Conservation (phyloP, 129 eudicot species). For the Gnaphalium uliginosum region DNA sequence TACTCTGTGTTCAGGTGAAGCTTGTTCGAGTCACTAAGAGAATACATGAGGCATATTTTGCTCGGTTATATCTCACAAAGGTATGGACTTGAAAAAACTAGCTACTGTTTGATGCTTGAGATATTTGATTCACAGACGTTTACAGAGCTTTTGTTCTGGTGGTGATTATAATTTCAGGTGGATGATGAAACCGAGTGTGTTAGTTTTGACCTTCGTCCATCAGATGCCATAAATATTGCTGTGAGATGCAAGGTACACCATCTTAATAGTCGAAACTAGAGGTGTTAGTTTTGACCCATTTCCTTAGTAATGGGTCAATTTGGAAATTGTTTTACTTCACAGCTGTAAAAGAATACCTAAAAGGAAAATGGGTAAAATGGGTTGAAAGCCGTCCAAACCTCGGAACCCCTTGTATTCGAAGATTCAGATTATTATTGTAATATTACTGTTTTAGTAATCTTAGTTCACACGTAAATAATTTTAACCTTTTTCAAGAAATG, state of each 20-base stretch:
- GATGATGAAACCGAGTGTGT: constrained; percentile 67
- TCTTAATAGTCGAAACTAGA: background rate
- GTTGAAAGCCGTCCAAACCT: background rate
- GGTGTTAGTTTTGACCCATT: background rate
- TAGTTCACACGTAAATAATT: background rate
- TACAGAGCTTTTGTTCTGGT: background rate
- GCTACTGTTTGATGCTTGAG: background rate
- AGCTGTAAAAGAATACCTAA: background rate
- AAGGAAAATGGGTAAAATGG: background rate
- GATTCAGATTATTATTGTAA: background rate
- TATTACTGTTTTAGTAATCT: background rate
- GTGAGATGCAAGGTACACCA: constrained; percentile 83
- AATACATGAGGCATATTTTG: constrained; percentile 83
- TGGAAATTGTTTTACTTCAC: background rate
- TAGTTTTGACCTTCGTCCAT: constrained; percentile 81
- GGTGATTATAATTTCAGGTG: constrained; percentile 45
- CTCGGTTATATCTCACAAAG: constrained; percentile 78
- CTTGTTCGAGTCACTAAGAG: constrained; percentile 92
- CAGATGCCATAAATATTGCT: constrained; percentile 94
- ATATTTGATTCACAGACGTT: background rate
- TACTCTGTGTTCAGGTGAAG: constrained; percentile 56
- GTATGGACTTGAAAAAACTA: constrained; percentile 31
- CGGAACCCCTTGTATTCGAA: background rate
- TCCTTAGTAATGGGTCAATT: background rate
- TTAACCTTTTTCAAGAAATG: background rate